Conservation (phyloP, 2,329 filamentous ascomycete species). For the Aspergillus ibericus region DNA sequence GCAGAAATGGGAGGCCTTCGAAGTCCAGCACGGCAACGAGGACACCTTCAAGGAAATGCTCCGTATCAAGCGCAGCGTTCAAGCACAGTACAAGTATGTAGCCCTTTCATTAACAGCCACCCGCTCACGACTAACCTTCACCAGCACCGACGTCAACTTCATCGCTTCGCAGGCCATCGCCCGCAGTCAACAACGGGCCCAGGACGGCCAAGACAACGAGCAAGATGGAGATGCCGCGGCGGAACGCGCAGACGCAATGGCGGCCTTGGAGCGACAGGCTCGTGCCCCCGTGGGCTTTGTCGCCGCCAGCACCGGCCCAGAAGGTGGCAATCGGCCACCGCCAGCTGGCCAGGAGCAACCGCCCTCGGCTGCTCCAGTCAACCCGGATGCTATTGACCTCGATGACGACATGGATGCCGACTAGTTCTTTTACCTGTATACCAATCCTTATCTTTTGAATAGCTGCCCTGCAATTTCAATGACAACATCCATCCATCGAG, state of each 20-base stretch:
- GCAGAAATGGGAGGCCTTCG: conserved; percentile 95
- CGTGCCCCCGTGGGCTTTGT: conserved; percentile 88
- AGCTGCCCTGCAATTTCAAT: background rate
- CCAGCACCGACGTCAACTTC: conserved; percentile 89
- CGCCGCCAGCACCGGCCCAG: conserved; percentile 73
- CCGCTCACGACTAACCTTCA: conserved; percentile 34
- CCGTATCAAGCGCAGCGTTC: conserved; percentile 93
- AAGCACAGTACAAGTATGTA: conserved; percentile 87
- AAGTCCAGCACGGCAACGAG: conserved; percentile 97
- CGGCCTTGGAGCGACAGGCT: conserved; percentile 82
- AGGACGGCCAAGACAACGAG: conserved; percentile 35
- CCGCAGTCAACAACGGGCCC: conserved; percentile 64
- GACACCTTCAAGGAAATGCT: conserved; percentile 99
- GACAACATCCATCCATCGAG: background rate
- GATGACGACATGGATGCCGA: conserved; percentile 56
- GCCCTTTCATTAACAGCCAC: background rate
- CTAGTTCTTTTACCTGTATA: conserved; percentile 14
- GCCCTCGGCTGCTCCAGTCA: conserved; percentile 50
- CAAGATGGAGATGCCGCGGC: conserved; percentile 47
- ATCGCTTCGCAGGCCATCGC: conserved; percentile 95
- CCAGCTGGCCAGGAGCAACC: conserved; percentile 31
- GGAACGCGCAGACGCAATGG: conserved; percentile 76
- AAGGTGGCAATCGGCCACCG: conserved; percentile 57
- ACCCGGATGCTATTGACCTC: conserved; percentile 86
- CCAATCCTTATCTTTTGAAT: conserved; percentile 9